Conservation (phyloP, 352 stramenopile species). For the Globisporangium heterothallicum region DNA sequence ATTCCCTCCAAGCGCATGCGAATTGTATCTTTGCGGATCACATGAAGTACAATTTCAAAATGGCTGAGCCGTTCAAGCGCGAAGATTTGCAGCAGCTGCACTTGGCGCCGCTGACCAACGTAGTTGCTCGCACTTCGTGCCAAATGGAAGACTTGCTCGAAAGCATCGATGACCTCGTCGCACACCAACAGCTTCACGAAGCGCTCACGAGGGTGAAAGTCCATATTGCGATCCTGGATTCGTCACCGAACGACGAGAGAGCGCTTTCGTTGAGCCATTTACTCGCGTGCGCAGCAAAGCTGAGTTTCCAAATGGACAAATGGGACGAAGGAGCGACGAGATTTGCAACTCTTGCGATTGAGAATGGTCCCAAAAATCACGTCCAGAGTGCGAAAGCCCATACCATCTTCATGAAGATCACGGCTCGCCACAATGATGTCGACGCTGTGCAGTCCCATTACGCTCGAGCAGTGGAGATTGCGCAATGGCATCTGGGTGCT, state of each 20-base stretch:
- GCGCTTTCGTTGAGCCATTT: slow-evolving; percentile 29
- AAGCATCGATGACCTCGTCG: slow-evolving; percentile 17
- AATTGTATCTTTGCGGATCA: slow-evolving; percentile 19
- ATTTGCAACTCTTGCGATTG: slow-evolving; percentile 28
- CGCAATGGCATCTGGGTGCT: slow-evolving; percentile 37
- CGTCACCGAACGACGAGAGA: slow-evolving; percentile 21
- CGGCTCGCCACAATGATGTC: slow-evolving; percentile 19
- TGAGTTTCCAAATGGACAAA: slow-evolving; percentile 21
- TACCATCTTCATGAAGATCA: slow-evolving; percentile 30
- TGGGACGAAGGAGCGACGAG: slow-evolving; percentile 18
- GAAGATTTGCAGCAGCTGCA: slow-evolving; percentile 13
- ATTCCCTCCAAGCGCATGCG: slow-evolving; percentile 36
- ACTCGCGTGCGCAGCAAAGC: slow-evolving; percentile 32
- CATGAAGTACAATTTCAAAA: slow-evolving; percentile 35
- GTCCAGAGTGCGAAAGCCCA: slow-evolving; percentile 21
- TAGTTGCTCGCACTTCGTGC: slow-evolving; percentile 20
- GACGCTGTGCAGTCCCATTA: slow-evolving; percentile 17
- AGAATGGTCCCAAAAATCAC: slow-evolving; percentile 27
- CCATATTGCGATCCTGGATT: slow-evolving; percentile 34
- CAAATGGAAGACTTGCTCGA: slow-evolving; percentile 24
- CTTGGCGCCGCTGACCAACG: slow-evolving; percentile 15
- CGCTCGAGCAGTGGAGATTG: slow-evolving; percentile 20
- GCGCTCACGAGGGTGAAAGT: slow-evolving; percentile 34
- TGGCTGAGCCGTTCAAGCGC: slow-evolving; percentile 16
- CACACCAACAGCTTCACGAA: slow-evolving; percentile 15